Base-by-base conservation (phyloP, 2,329 filamentous ascomycete genomes). In the Alternaria rosae region DNA sequence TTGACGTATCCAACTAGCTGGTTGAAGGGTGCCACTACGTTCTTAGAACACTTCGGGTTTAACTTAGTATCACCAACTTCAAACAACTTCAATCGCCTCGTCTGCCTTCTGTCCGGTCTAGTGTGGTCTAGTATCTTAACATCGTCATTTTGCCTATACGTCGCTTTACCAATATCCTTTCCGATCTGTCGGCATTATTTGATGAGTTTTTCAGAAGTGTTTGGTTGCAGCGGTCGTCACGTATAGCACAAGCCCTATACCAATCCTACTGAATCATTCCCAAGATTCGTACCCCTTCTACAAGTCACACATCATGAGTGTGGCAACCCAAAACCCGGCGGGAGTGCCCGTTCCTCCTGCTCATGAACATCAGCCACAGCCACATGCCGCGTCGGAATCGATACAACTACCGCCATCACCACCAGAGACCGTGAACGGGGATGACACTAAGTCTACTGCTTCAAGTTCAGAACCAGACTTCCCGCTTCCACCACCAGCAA, bases 401-500 rank as follows among this genome's bases (percentile, higher is more conserved):
- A 62, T 66, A 59, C 65, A 66, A 50, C 48, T 78, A n/a, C 76
- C 76, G 38, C 76, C 76, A 30, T 74, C 76, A 52, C 76, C 76
- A 21, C 76, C 76, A 32, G 77, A 78, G 54, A 78, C 76, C 2
- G 70, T 78, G 3, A 57, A 75, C 35, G 75, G 76, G n/a, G 72
- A 76, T 42, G 76, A 77, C 26, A 60, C 35, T 53, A 68, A 69
- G 43, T 71, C 65, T 6, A 68, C 55, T 21, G 64, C 61, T 6
- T 71, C 70, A 12, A 54, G 56, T 6, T 50, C 60, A 47, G 67
- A 73, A 15, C 54, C 66, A 20, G 67, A 74, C 12, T 88, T 92
- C 61, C 86, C 92, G 21, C 82, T 96, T 5, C 92, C 93, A 12
- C 92, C 92, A 10, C 84, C 83, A 21, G 85, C 88, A 6, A 85